Percentiles rank a stretch among this genome's conserved stretches.
phyloP scores from a whole-genome alignment of 176 grass and related monocot genomes.

The Tillandsia leiboldiana region DNA sequence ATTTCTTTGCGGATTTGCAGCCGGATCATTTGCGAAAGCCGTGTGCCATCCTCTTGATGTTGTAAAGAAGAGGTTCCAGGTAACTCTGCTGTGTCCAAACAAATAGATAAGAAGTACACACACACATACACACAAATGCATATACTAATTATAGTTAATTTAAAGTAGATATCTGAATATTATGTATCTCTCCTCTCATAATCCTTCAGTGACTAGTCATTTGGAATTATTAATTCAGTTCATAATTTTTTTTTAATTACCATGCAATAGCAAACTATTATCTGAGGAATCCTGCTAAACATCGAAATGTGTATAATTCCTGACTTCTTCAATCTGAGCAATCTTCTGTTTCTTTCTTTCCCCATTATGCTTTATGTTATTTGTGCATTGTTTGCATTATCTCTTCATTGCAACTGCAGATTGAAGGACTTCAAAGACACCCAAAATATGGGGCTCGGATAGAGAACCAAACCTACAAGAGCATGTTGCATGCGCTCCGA shows the following conservation, averaged over 20 bases:
- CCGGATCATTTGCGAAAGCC: constrained; percentile 77
- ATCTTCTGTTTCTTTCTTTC: neutral
- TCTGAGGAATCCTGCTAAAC: too few species aligned
- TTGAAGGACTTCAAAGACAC: constrained; percentile 86
- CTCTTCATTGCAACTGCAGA: constrained; percentile 25
- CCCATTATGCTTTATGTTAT: neutral
- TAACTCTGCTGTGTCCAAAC: constrained; percentile 10
- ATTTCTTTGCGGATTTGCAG: constrained; percentile 88
- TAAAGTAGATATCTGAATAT: too few species aligned
- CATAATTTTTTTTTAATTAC: too few species aligned
- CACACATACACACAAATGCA: too few species aligned
- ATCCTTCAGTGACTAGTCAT: too few species aligned
- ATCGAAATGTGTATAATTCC: too few species aligned
- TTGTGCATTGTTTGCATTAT: neutral
- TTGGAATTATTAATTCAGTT: too few species aligned
- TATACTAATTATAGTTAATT: too few species aligned
- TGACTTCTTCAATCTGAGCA: too few species aligned
- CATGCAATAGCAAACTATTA: too few species aligned
- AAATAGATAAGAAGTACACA: neutral
- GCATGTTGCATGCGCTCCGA: constrained; percentile 82
- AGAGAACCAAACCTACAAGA: constrained; percentile 55
- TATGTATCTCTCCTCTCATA: too few species aligned
- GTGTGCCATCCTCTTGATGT: constrained; percentile 95
- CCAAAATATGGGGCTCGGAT: constrained; percentile 75
- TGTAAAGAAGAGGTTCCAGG: constrained; percentile 96